Evolutionary conservation across 78 protist genomes (phyloP).

Genomic region (Isochrysis galbana): DNA sequence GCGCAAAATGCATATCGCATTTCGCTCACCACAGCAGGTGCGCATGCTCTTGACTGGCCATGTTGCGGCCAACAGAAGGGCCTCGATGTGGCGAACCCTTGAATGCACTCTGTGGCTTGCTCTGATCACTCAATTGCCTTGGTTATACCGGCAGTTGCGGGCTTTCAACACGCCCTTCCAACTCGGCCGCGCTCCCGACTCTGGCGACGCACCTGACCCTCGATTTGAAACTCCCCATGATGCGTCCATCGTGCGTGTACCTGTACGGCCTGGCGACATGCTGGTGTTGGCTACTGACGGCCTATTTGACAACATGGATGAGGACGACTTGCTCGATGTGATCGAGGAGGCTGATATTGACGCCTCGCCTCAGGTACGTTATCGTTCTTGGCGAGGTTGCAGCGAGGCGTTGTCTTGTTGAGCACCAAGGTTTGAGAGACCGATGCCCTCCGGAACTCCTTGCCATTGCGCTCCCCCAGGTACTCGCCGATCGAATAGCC

Average conservation of each 20-base stretch:
- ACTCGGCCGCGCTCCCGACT: neutral
- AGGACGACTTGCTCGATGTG: neutral
- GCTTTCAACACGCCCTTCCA: conserved; percentile 14
- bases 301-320: conserved; percentile 4
- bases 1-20: neutral
- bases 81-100: too few relatives aligned
- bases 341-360: neutral
- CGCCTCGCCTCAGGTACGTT: neutral
- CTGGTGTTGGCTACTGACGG: conserved; percentile 1
- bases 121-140: too few relatives aligned
- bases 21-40: conserved; percentile 16
- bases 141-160: neutral
- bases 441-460: neutral
- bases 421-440: neutral
- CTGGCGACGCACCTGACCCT: neutral
- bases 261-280: neutral
- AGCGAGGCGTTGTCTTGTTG: too few relatives aligned
- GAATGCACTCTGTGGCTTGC: too few relatives aligned
- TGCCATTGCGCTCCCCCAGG: neutral
- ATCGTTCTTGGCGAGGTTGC: too few relatives aligned
- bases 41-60: too few relatives aligned
- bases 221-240: neutral
- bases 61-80: too few relatives aligned
- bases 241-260: neutral
- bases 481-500: neutral